These are phyloP conservation scores for Smittium culicis DNA, from an alignment of 371 early-diverging fungal genomes.

Conservation along the genomic window DNA sequence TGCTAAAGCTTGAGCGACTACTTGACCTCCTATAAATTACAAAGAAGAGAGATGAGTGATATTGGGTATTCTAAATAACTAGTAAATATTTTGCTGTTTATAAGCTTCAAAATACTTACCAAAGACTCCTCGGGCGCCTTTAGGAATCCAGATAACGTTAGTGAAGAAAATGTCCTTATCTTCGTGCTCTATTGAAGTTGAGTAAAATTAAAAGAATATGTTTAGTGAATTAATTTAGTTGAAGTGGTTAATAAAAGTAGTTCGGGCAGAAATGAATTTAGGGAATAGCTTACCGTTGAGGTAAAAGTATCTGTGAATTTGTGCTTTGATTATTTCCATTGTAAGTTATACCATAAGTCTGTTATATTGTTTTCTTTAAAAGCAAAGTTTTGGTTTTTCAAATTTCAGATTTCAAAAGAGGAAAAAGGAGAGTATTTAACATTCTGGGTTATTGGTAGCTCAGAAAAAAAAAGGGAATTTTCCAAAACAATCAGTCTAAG, in stretches of 20 bases:
- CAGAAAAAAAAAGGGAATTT: too few relatives aligned
- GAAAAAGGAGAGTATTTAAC: too few relatives aligned
- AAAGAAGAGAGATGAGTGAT: too few relatives aligned
- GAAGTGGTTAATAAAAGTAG: too few relatives aligned
- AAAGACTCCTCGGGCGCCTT: constrained; percentile 9
- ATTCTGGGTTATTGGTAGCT: too few relatives aligned
- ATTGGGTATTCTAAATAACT: neutral
- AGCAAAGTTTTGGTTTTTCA: too few relatives aligned
- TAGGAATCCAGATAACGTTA: constrained; percentile 1
- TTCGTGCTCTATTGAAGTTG: neutral
- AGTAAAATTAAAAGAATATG: neutral
- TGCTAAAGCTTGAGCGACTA: neutral
- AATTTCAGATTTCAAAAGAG: too few relatives aligned
- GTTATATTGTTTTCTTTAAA: too few relatives aligned
- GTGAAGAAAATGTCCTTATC: constrained; percentile 2
- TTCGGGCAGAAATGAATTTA: too few relatives aligned
- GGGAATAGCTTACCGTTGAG: neutral
- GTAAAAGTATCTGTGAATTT: neutral
- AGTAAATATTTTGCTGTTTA: neutral
- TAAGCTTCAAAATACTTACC: neutral
- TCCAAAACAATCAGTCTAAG: too few relatives aligned
- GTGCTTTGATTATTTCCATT: neutral
- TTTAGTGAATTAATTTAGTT: too few relatives aligned
- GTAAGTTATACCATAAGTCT: too few relatives aligned
- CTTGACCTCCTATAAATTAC: neutral